A percentile compares a stretch with the other conserved stretches of the same genome.
These are phyloP conservation scores for Monilinia vaccinii-corymbosi DNA, from an alignment of 2,329 filamentous ascomycete species.

Conservation along the genomic window DNA sequence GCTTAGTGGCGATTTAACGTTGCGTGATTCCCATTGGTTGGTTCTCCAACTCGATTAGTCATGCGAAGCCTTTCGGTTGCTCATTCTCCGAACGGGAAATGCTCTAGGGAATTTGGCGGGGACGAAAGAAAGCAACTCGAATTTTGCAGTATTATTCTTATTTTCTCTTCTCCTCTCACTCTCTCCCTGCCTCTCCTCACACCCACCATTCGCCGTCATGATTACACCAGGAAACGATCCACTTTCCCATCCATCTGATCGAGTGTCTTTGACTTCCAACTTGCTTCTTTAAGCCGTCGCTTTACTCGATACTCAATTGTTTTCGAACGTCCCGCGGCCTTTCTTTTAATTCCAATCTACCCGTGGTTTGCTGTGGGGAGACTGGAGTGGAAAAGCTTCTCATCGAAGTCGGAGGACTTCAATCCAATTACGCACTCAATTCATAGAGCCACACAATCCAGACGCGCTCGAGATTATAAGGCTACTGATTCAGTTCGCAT, in stretches of 20 bases:
- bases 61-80: background rate
- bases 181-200: background rate
- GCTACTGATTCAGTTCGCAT: background rate
- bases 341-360: background rate
- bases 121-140: conserved; percentile 3
- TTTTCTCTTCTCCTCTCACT: conserved; percentile 3
- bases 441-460: conserved; percentile 2
- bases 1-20: background rate
- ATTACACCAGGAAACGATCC: conserved; percentile 9
- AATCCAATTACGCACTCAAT: conserved; percentile 15
- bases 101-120: conserved; percentile 4
- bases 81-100: background rate
- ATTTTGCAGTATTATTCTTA: too few species aligned
- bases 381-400: conserved; percentile 6
- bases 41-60: background rate
- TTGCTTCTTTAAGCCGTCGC: conserved; percentile 4
- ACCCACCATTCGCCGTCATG: conserved; percentile 7
- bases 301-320: conserved; percentile 4
- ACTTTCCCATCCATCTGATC: conserved; percentile 1
- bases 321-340: background rate
- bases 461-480: conserved; percentile 3
- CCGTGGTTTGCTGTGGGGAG: conserved; percentile 1
- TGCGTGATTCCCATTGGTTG: background rate
- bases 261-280: background rate
- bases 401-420: conserved; percentile 9